Evolutionary conservation across 2,329 filamentous ascomycete genomes (phyloP), one percentile per base, ranked within the genome.

Genomic region (Fusarium praegraminearum): DNA sequence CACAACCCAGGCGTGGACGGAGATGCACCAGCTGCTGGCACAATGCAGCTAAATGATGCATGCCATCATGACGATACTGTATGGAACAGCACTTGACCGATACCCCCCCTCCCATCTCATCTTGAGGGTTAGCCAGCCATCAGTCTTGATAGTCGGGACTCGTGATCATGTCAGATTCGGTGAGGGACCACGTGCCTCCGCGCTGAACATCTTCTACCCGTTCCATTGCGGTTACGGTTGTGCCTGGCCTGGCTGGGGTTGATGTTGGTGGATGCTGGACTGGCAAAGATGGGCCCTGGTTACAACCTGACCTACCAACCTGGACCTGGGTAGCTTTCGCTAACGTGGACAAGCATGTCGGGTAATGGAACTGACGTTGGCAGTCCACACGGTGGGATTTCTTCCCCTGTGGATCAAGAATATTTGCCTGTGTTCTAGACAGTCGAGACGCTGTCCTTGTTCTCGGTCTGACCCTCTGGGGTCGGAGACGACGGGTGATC

Each of bases 21-120:
- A 26, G 46, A 51, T 47, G 52, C 38, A 33, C 47, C 52, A 57
- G 55, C n/a, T 54, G 54, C 35, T 68, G 55, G 57, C 59, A 43
- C 52, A 54, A 71, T 71, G 69, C 62, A 71, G 55, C 69, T 71
- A 71, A 58, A 57, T 35, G 33, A 71, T 71, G 69, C 65, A 71
- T 71, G 58, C 69, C 69, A 72, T 71, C 66, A 53, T 38, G 47
- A 45, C 55, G 47, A 65, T 26, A 30, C 33, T 52, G 26, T 30
- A 28, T 26, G 35, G 49, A 20, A 41, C 32, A 30, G 12, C 55
- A 65, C 51, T 60, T 69, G 52, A 45, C 33, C 26, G 36, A 35
- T 56, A 49, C 54, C 57, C 69, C 69, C 69, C 26, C 49, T 41
- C 36, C 33, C 24, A 28, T 36, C 49, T 20, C 35, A 40, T 52